These are phyloP conservation scores for Calonectria pseudoreteaudii DNA, from an alignment of 2,329 filamentous ascomycete species.

Conservation along the genomic window DNA sequence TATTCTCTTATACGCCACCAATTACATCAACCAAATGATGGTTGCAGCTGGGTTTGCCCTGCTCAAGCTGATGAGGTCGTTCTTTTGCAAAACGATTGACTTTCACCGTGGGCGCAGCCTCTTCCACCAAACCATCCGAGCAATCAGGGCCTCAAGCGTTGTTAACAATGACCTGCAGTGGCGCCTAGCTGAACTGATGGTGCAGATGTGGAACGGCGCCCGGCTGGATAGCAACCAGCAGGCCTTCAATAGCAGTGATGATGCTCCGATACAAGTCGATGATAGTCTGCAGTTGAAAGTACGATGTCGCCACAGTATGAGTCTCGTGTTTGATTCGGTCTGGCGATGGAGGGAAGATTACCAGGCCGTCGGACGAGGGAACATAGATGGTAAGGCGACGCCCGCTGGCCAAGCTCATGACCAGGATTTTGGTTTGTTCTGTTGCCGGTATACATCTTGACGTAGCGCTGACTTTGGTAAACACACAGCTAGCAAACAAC, in stretches of 20 bases:
- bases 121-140: conserved; percentile 77
- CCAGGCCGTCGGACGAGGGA: conserved; percentile 76
- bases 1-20: conserved; percentile 75
- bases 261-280: conserved; percentile 66
- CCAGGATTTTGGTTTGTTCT: conserved; percentile 35
- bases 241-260: conserved; percentile 61
- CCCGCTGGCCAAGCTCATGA: conserved; percentile 33
- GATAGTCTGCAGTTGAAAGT: conserved; percentile 83
- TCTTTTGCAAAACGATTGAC: conserved; percentile 80
- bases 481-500: conserved; percentile 78
- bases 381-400: conserved; percentile 73
- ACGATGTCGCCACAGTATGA: conserved; percentile 87
- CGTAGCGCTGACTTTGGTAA: conserved; percentile 33
- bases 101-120: conserved; percentile 74
- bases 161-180: conserved; percentile 83
- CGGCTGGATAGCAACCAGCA: conserved; percentile 62
- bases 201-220: conserved; percentile 86
- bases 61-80: conserved; percentile 82
- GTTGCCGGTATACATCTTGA: conserved; percentile 24
- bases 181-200: conserved; percentile 85
- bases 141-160: conserved; percentile 79
- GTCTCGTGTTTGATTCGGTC: conserved; percentile 84
- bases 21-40: conserved; percentile 87
- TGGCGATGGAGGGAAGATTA: conserved; percentile 89
- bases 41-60: conserved; percentile 84